phyloP scores from a whole-genome alignment of 129 eudicot species.

The Solidago caesia region DNA sequence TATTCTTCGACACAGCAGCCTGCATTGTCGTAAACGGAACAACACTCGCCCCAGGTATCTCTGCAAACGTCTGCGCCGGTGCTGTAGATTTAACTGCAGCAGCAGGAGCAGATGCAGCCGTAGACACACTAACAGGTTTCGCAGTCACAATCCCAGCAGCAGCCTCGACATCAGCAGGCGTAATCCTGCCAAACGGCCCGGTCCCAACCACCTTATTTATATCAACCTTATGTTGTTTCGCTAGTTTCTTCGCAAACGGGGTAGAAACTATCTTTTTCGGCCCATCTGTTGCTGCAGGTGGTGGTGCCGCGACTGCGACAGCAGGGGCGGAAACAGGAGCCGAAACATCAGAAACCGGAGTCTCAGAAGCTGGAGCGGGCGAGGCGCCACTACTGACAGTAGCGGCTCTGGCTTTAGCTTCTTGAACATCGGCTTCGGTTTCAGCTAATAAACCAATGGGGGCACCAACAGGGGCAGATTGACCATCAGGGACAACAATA shows the following conservation, averaged over 20 bases:
- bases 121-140: slow-evolving; percentile 23
- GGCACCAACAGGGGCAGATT: slow-evolving; percentile 82
- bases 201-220: slow-evolving; percentile 62
- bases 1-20: slow-evolving; percentile 82
- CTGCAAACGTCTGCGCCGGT: slow-evolving; percentile 43
- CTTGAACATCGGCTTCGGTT: slow-evolving; percentile 68
- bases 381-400: slow-evolving; percentile 10
- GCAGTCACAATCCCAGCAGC: slow-evolving; percentile 72
- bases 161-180: slow-evolving; percentile 83
- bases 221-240: slow-evolving; percentile 96
- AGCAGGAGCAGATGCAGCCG: slow-evolving; percentile 16
- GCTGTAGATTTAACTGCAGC: slow-evolving; percentile 27
- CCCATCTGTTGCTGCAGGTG: slow-evolving; percentile 24
- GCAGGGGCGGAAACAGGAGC: slow-evolving; percentile 32
- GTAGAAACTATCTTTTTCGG: slow-evolving; percentile 68
- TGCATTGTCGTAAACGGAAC: slow-evolving; percentile 88
- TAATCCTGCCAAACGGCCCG: slow-evolving; percentile 92
- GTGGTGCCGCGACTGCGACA: not conserved
- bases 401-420: slow-evolving; percentile 68
- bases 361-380: slow-evolving; percentile 17
- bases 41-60: slow-evolving; percentile 72
- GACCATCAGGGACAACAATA: slow-evolving; percentile 78
- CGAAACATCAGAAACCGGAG: slow-evolving; percentile 30
- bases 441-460: slow-evolving; percentile 81
- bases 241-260: slow-evolving; percentile 87